Evolutionary conservation across 345 rosid species (phyloP).

Genomic region (Corchorus capsularis): DNA sequence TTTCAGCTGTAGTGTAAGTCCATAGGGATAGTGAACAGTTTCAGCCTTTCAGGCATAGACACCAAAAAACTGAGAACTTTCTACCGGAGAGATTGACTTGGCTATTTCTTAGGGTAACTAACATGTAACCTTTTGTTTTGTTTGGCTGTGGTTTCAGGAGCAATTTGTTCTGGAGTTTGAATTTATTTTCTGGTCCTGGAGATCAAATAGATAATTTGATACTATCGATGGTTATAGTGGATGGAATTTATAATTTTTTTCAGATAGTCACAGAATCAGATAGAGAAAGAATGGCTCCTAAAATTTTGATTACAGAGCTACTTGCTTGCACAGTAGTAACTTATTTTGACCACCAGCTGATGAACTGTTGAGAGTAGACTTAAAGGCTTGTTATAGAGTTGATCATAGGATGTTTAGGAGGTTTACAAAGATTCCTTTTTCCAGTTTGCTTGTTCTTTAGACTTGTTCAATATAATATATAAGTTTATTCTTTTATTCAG

Average conservation of each 20-base stretch:
- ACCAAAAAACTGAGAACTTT: not conserved
- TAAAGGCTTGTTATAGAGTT: not conserved
- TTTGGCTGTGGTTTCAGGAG: conserved; percentile 47
- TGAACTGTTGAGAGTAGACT: not conserved
- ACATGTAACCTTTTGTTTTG: not conserved
- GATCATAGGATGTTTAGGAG: not conserved
- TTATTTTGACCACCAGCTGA: not conserved
- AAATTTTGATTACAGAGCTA: conserved; percentile 1
- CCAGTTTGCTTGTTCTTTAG: not conserved
- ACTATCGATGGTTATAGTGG: not conserved
- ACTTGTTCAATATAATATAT: not conserved
- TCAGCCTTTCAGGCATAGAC: not conserved
- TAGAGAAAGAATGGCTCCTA: not conserved
- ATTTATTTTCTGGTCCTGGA: not conserved
- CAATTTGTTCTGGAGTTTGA: conserved; percentile 73
- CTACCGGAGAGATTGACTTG: not conserved
- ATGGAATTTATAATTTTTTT: not conserved
- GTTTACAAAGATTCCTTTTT: not conserved
- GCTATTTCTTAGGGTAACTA: not conserved
- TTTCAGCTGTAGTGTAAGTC: not conserved
- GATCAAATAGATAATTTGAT: not conserved
- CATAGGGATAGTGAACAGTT: not conserved
- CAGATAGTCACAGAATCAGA: not conserved
- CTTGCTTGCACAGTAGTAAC: not conserved
- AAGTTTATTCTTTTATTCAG: conserved; percentile 7